Base-by-base conservation (phyloP, 2,329 filamentous ascomycete genomes). In the Fusarium sp. region DNA sequence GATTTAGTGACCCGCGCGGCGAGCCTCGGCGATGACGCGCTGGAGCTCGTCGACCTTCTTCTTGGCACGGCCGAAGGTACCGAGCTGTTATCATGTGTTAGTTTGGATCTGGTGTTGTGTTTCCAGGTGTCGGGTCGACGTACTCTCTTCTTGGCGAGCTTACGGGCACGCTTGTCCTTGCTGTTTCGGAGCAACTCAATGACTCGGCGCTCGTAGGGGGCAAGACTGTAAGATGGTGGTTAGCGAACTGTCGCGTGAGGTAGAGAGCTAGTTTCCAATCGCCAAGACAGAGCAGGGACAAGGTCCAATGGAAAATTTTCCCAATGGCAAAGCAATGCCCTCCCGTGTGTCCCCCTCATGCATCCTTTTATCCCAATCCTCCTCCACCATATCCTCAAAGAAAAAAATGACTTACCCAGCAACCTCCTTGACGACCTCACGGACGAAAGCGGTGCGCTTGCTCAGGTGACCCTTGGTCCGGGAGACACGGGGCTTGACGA, bases 41-140 rank as follows among this genome's bases (percentile, higher is more conserved):
- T 95, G 94, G 89, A 99, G 94, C 90, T 98, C 96, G 86, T 99
- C 96, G 80, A 99, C 96, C 96, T 99, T 99, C 86, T 91, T 93
- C 96, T 99, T 99, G 84, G 96, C 96, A 87, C 96, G 96, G 84
- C 94, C 94, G 88, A 98, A 98, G 82, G 96, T 98, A 86, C 96
- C 96, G 90, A 99, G 95, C 93, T 96, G 77, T 76, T 54, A 68
- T 66, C 34, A 67, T 5, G 29, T 67, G 77, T 82, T 72, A 82
- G 80, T 72, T 24, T 63, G n/a, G 31, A 70, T 61, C 40, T 40
- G 38, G 22, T 47, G 50, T 35, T 34, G 34, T 9, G 34, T 16
- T 14, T 58, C 9, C 29, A 4, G 54, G 18, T 57, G 3, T 38
- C 31, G 14, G n/a, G 34, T 69, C 38, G 70, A 91, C 93, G 80